These are phyloP conservation scores for Zygosaccharomyces pseudobailii DNA, from an alignment of 1,139 yeast genomes.

Conservation along the genomic window DNA sequence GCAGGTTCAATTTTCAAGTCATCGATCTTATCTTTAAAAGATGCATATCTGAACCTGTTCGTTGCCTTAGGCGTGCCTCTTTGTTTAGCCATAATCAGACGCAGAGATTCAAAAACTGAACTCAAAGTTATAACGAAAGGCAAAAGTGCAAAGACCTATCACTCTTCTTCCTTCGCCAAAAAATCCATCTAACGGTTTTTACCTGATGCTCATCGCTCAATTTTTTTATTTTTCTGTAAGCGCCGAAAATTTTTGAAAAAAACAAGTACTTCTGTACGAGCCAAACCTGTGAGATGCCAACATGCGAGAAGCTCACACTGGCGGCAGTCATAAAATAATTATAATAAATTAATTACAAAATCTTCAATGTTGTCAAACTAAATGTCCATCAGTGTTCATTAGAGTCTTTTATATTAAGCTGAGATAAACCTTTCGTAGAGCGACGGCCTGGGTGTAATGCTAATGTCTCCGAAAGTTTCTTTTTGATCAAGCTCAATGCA, in stretches of 20 bases:
- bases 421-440: conserved; percentile 42
- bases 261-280: neutral
- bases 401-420: conserved; percentile 11
- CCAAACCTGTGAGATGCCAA: neutral
- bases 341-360: neutral
- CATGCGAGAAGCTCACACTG: neutral
- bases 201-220: neutral
- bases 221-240: neutral
- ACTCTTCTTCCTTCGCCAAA: neutral
- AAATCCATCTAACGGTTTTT: neutral
- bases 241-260: conserved; percentile 3
- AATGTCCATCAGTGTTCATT: neutral
- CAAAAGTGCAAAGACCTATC: neutral
- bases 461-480: conserved; percentile 56
- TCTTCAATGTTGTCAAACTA: neutral
- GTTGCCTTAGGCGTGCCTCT: conserved; percentile 50
- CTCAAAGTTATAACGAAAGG: neutral
- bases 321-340: neutral
- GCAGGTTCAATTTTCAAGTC: conserved; percentile 81
- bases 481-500: conserved; percentile 61
- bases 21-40: conserved; percentile 82
- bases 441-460: conserved; percentile 47
- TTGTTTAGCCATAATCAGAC: conserved; percentile 22
- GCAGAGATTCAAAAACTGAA: neutral
- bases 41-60: conserved; percentile 60